Evolutionary conservation across 2,329 filamentous ascomycete species (phyloP), one percentile per base, ranked within the genome.

Genomic region (Claviceps fusiformis): DNA sequence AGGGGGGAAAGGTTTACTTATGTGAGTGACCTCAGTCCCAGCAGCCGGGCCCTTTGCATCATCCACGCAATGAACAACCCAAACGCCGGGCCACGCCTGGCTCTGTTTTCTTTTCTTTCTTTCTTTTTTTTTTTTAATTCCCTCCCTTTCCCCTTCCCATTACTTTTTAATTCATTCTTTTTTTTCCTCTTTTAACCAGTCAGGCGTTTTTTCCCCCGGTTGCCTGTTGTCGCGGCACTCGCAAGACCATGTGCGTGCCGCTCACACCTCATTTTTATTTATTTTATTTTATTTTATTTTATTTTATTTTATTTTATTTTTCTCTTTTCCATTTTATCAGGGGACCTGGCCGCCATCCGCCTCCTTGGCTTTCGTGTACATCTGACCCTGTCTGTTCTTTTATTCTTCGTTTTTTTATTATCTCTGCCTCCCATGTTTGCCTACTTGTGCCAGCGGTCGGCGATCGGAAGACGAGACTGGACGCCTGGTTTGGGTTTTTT

Each of bases 1-100:
- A 65, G 62, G 66, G 66, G 67, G 66, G 62, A 64, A 63, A 64
- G 65, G 66, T 63, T 56, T 64, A 68, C 65, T 66, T 69, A 68
- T 68, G 66, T 66, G 67, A 67, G 57, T 57, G 59, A 60, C 50
- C 50, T 55, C 53, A 57, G 56, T 53, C 53, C 53, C 55, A 54
- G 50, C 49, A 52, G 51, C 54, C 50, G 52, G 56, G 53, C 53
- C 53, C 53, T 55, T 55, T 45, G 49, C 29, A 55, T 53, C 56
- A 47, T 53, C 53, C 56, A 53, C 43, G 50, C 53, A 52, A 52
- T 55, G 53, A 49, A 57, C 45, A 47, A 47, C 50, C 56, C 54
- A 48, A 41, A 44, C 56, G 31, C 31, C 50, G 53, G 56, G 52
- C 54, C 56, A 57, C 54, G 51, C 53, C 47, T 50, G 24, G 29